Percentiles rank a stretch among this genome's conserved stretches.
Evolutionary conservation across 768 basidiomycete species (phyloP).

Genomic region (Leccinum aurantiacum): DNA sequence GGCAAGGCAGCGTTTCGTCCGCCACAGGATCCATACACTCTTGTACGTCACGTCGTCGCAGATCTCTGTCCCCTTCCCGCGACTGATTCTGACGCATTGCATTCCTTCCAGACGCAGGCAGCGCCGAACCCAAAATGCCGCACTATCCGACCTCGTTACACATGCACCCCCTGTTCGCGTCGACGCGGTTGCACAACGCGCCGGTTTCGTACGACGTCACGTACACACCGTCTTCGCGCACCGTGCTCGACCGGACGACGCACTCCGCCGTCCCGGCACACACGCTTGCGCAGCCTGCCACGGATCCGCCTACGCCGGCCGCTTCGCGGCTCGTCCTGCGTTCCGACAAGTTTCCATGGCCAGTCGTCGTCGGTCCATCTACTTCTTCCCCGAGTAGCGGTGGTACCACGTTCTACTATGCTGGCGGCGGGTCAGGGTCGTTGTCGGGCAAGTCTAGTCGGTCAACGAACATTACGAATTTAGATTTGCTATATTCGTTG

Average conservation of each 20-base stretch:
- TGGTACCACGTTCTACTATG: conserved; percentile 27
- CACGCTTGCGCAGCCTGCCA: conserved; percentile 62
- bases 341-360: conserved; percentile 62
- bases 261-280: conserved; percentile 53
- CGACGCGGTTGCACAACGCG: conserved; percentile 53
- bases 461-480: conserved; percentile 49
- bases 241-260: conserved; percentile 55
- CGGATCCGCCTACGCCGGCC: conserved; percentile 54
- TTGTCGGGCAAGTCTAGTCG: conserved; percentile 18
- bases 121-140: conserved; percentile 23
- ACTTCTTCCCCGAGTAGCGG: conserved; percentile 23
- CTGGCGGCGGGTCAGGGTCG: conserved; percentile 15
- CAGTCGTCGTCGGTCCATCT: conserved; percentile 47
- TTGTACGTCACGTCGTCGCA: conserved; percentile 34
- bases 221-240: conserved; percentile 56
- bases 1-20: conserved; percentile 43
- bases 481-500: conserved; percentile 61
- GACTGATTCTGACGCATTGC: conserved; percentile 4
- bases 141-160: conserved; percentile 40
- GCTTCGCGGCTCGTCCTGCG: conserved; percentile 50
- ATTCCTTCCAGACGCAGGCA: conserved; percentile 19
- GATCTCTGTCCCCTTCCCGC: conserved; percentile 3
- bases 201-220: conserved; percentile 63
- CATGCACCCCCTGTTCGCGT: conserved; percentile 65
- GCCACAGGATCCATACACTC: conserved; percentile 40